phyloP scores from a whole-genome alignment of 352 stramenopile species.

The Globisporangium paddicum region DNA sequence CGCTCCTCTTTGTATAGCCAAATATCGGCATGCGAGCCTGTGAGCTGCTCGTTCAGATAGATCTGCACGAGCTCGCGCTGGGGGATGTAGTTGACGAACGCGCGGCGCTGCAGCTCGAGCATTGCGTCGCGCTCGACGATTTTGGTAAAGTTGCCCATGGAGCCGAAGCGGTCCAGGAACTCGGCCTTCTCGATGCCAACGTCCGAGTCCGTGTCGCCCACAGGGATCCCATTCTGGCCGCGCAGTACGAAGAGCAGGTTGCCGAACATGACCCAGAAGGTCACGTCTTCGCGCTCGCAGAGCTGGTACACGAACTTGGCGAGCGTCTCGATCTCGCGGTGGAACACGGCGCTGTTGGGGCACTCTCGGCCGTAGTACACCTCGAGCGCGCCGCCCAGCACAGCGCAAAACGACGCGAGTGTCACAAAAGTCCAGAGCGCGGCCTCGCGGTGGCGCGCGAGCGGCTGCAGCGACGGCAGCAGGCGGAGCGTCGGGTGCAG shows the following conservation, averaged over 20 bases:
- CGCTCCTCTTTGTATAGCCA: slow-evolving; percentile 67
- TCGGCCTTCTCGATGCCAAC: slow-evolving; percentile 56
- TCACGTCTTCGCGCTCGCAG: slow-evolving; percentile 36
- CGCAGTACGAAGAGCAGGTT: slow-evolving; percentile 76
- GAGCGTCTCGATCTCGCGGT: slow-evolving; percentile 62
- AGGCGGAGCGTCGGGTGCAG: slow-evolving; percentile 41
- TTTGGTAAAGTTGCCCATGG: slow-evolving; percentile 51
- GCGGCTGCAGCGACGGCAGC: slow-evolving; percentile 19
- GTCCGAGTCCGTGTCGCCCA: slow-evolving; percentile 77
- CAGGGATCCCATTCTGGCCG: slow-evolving; percentile 51
- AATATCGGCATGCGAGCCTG: slow-evolving; percentile 67
- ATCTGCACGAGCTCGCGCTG: slow-evolving; percentile 69
- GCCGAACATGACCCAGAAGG: slow-evolving; percentile 72
- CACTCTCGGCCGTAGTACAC: slow-evolving; percentile 56
- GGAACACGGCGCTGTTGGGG: slow-evolving; percentile 63
- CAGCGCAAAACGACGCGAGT: slow-evolving; percentile 19
- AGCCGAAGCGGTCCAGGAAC: slow-evolving; percentile 45
- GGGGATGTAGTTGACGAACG: slow-evolving; percentile 46
- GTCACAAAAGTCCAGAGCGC: slow-evolving; percentile 45
- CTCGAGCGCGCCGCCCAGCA: slow-evolving; percentile 48
- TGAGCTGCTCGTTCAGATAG: slow-evolving; percentile 38
- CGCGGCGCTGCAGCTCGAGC: slow-evolving; percentile 35
- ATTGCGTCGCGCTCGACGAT: slow-evolving; percentile 37
- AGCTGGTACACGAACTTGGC: slow-evolving; percentile 62
- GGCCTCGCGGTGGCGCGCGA: slow-evolving; percentile 16